phyloP scores from a whole-genome alignment of 2,329 filamentous ascomycete species.

The Neonectria coccinea region DNA sequence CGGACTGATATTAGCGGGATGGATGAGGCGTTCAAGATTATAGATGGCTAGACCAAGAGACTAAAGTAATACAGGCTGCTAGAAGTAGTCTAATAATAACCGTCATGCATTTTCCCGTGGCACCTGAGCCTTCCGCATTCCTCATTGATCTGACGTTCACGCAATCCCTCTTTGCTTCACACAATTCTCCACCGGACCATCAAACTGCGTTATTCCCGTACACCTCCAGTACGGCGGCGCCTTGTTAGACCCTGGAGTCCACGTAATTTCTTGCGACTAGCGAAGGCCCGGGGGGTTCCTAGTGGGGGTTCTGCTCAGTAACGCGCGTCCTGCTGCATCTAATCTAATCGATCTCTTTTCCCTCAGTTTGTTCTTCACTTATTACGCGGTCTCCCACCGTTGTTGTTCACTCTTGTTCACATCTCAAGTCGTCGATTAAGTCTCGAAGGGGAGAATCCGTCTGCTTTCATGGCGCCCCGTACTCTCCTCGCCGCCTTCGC shows the following conservation, averaged over 20 bases:
- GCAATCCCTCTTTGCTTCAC: background rate
- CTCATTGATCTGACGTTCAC: background rate
- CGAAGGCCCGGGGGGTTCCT: background rate
- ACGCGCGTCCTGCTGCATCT: background rate
- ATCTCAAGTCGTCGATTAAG: no score
- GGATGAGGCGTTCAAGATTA: no score
- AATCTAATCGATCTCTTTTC: background rate
- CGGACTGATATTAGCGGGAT: background rate
- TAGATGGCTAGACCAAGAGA: no score
- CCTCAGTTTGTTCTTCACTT: background rate
- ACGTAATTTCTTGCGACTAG: background rate
- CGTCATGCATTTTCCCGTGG: background rate
- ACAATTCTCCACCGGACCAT: background rate
- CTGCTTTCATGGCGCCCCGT: background rate
- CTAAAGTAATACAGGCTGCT: no score
- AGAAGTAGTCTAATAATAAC: background rate
- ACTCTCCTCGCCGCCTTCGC: constrained; percentile 14
- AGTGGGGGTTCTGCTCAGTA: background rate
- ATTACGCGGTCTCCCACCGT: background rate
- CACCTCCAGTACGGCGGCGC: background rate
- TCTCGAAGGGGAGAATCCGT: no score
- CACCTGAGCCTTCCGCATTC: background rate
- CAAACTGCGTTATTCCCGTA: background rate
- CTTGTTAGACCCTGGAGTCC: background rate
- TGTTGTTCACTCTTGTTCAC: background rate